Conservation (phyloP, 768 basidiomycete genomes). For the Tylopilus sp. region DNA sequence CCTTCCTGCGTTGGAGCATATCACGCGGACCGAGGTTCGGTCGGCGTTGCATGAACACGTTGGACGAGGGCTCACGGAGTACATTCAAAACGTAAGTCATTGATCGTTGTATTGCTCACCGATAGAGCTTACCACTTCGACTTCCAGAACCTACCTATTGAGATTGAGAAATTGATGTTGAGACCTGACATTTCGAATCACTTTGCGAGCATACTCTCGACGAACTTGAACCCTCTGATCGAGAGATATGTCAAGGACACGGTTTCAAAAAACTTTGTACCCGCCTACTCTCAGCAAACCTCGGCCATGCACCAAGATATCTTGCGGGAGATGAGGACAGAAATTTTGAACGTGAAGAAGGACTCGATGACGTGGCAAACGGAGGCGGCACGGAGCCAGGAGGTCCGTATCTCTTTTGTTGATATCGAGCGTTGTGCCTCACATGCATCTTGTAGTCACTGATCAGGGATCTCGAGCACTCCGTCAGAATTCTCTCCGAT, state of each 20-base stretch:
- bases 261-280: constrained; percentile 68
- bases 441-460: constrained; percentile 46
- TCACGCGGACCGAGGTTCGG: constrained; percentile 80
- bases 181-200: constrained; percentile 76
- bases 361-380: constrained; percentile 81
- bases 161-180: constrained; percentile 75
- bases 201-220: constrained; percentile 70
- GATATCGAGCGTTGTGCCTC: neutral
- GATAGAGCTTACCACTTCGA: constrained; percentile 3
- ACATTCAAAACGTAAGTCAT: constrained; percentile 62
- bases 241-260: constrained; percentile 82
- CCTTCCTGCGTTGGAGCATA: constrained; percentile 75
- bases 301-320: constrained; percentile 77
- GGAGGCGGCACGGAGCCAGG: constrained; percentile 72
- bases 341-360: constrained; percentile 74
- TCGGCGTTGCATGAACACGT: constrained; percentile 76
- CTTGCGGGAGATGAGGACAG: constrained; percentile 66
- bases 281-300: constrained; percentile 73
- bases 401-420: constrained; percentile 45
- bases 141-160: constrained; percentile 64
- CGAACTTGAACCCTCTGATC: constrained; percentile 69
- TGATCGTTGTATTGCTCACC: neutral
- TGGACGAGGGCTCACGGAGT: constrained; percentile 65
- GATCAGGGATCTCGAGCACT: constrained; percentile 79
- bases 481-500: constrained; percentile 69